Evolutionary conservation across 495 filamentous ascomycete genomes (phyloP).

Genomic region (Beverwykella pulmonaria): DNA sequence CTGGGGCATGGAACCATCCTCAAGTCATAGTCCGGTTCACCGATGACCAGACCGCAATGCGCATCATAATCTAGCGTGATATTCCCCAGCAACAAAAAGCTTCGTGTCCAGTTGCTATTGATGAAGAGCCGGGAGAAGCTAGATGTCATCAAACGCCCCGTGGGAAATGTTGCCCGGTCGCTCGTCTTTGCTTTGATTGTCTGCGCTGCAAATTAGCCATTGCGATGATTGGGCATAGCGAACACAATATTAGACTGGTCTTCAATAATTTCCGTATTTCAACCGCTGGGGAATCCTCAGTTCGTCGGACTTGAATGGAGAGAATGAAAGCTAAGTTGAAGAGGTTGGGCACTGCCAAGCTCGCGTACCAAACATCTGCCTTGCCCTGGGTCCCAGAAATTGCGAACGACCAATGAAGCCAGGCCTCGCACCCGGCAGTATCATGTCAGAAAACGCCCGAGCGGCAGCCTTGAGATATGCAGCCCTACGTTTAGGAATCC

Average conservation of each 20-base stretch:
- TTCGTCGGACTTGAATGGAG: not conserved
- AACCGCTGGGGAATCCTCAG: not conserved
- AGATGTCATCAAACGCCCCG: conserved; percentile 25
- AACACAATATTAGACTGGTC: not conserved
- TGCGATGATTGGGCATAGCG: not conserved
- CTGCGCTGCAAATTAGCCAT: not conserved
- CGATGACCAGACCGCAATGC: not conserved
- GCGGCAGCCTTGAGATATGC: not conserved
- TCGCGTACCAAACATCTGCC: not conserved
- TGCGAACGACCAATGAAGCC: not conserved
- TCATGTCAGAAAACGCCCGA: conserved; percentile 11
- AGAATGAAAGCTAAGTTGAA: not conserved
- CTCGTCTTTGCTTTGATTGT: not conserved
- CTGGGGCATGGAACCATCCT: too few relatives aligned
- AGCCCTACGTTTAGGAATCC: not conserved
- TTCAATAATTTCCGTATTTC: not conserved
- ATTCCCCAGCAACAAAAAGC: not conserved
- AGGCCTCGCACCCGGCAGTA: not conserved
- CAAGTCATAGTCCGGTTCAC: not conserved
- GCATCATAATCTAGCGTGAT: not conserved
- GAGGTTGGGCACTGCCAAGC: not conserved
- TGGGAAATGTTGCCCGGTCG: not conserved
- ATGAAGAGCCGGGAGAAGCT: not conserved
- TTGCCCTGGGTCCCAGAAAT: not conserved
- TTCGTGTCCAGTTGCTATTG: not conserved